Evolutionary conservation across 2,329 filamentous ascomycete genomes (phyloP).

Genomic region (Aureobasidium sp.): DNA sequence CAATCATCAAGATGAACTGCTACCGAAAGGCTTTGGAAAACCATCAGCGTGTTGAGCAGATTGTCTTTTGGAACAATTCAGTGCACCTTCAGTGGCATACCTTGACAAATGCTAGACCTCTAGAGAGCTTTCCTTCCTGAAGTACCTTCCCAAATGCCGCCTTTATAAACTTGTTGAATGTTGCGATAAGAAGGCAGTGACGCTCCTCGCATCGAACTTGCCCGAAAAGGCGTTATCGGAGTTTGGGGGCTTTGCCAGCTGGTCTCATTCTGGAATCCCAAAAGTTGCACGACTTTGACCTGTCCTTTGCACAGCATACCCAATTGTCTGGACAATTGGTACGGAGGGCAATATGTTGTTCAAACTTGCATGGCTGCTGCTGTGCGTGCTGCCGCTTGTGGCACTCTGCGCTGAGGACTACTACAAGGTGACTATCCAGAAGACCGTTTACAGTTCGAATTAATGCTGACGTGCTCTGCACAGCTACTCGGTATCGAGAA

Average conservation of each 20-base stretch:
- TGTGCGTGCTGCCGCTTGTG: constrained; percentile 37
- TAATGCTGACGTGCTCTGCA: constrained; percentile 7
- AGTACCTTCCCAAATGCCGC: background rate
- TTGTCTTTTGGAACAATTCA: too few relatives aligned
- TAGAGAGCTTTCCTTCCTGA: background rate
- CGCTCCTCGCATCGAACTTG: background rate
- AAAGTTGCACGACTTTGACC: background rate
- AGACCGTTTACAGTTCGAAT: background rate
- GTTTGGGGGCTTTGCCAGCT: constrained; percentile 2
- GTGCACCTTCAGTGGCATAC: too few relatives aligned
- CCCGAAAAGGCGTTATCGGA: constrained; percentile 8
- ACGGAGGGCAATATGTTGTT: constrained; percentile 33
- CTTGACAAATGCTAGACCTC: too few relatives aligned
- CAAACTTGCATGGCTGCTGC: constrained; percentile 33
- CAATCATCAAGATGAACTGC: too few relatives aligned
- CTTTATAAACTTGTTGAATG: background rate
- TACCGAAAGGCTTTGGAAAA: too few relatives aligned
- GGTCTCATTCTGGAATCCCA: background rate
- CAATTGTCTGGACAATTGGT: background rate
- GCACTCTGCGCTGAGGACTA: constrained; percentile 57
- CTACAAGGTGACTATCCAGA: constrained; percentile 57
- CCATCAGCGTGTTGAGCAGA: too few relatives aligned
- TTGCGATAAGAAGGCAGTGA: background rate
- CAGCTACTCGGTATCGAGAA: constrained; percentile 76
- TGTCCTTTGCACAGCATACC: background rate